Evolutionary conservation across 164 flowering plant species (phyloP).

Genomic region (Magnolia sinica): DNA sequence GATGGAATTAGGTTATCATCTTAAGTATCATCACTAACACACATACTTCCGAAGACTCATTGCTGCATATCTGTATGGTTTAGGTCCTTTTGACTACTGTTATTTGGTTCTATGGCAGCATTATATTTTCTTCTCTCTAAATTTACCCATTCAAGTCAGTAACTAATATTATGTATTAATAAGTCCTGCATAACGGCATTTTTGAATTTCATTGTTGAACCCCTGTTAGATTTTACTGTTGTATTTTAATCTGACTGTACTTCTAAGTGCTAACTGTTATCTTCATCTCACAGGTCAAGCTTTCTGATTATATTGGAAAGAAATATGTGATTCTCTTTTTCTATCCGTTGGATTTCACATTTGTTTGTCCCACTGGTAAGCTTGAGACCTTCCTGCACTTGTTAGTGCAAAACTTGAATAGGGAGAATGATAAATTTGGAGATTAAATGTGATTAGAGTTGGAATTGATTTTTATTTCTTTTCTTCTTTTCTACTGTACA

Average conservation of each 20-base stretch:
- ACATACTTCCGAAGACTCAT: too few relatives aligned
- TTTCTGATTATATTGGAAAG: constrained; percentile 93
- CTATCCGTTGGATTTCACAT: constrained; percentile 98
- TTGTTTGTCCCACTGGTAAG: constrained; percentile 98
- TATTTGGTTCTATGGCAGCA: too few relatives aligned
- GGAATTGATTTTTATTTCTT: neutral
- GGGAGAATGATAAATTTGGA: neutral
- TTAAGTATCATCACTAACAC: too few relatives aligned
- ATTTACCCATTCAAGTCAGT: too few relatives aligned
- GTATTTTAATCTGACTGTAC: neutral
- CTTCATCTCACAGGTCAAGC: constrained; percentile 63
- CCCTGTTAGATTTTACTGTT: too few relatives aligned
- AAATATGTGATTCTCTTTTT: constrained; percentile 96
- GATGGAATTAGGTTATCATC: too few relatives aligned
- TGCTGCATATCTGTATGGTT: too few relatives aligned
- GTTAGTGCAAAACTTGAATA: neutral
- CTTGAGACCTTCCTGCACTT: neutral
- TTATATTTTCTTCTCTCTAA: too few relatives aligned
- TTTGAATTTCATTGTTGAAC: too few relatives aligned
- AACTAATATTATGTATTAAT: too few relatives aligned
- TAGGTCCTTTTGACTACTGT: too few relatives aligned
- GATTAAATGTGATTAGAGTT: neutral
- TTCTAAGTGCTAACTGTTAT: neutral
- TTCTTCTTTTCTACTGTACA: neutral
- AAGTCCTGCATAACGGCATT: too few relatives aligned